Base-by-base conservation (phyloP, 371 early-diverging fungal species). In the Saksenaea vasiformis region DNA sequence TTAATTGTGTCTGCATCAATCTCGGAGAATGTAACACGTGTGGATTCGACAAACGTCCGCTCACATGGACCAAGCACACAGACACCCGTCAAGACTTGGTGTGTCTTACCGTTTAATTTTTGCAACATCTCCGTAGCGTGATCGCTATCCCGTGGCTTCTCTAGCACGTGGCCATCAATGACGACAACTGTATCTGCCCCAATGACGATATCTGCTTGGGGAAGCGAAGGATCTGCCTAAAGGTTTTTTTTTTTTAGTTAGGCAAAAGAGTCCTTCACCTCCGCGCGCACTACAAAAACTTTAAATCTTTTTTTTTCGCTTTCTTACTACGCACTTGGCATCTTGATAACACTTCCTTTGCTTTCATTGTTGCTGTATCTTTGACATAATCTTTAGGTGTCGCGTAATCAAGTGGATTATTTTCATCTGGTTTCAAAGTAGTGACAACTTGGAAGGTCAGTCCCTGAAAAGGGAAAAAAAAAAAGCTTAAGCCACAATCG, bases 171-270 rank as follows among this genome's bases (percentile, higher is more conserved):
- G 27, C 76, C 68, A 22, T 81, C 77, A 35, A 80, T 70, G 5
- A 88, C 87, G 4, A 94, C 92, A 1, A 95, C 80, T 0, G 94
- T 94, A 68, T 95, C 95, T 10, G 92, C 87, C 14, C 89, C 89
- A 60, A 95, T 93, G 19, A 94, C 83, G 35, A 93, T 67, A 60
- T 85, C 79, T 17, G 87, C 73, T 38, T 73, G 55, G 24, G 76
- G 68, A 36, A 78, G 56, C 14, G 65, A 38, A 58, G 54, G 53
- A 58, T 76, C 74, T 38, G 62, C 38, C 78, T 78, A 39, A 34
- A 31, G 44, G 47, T 39, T 41, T 44, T n/a, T 44, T 44, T 44
- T 44, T 19, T 44, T 47, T 22, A 22, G 27, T 47, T 47, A 22
- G 24, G 19, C 19, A 54, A 62, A 36, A 24, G n/a, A n/a, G 15